Evolutionary conservation across 805 yeast genomes (phyloP).

Genomic region (Cyberlindnera mycetangii): DNA sequence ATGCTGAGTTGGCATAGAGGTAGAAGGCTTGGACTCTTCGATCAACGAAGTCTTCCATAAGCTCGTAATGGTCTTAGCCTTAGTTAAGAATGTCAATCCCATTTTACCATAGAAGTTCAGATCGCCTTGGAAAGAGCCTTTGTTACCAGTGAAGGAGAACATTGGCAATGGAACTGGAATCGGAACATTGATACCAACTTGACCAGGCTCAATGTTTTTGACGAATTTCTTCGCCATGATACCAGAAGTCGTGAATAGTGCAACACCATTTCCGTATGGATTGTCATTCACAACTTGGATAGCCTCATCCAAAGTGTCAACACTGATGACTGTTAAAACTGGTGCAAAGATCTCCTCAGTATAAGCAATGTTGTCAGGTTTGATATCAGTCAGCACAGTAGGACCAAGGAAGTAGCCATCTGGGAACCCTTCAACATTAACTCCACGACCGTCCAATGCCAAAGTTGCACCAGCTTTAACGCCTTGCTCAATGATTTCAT

Average conservation of each 20-base stretch:
- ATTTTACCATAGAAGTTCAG: conserved; percentile 77
- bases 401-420: conserved; percentile 73
- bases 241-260: conserved; percentile 69
- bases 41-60: conserved; percentile 60
- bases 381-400: conserved; percentile 58
- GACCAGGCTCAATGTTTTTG: conserved; percentile 68
- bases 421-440: conserved; percentile 45
- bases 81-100: conserved; percentile 70
- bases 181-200: conserved; percentile 76
- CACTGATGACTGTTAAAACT: conserved; percentile 59
- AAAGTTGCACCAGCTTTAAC: conserved; percentile 57
- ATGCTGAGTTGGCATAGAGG: conserved; percentile 66
- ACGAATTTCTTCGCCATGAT: conserved; percentile 68
- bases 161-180: conserved; percentile 80
- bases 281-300: conserved; percentile 59
- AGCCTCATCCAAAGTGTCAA: conserved; percentile 69
- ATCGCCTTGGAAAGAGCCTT: conserved; percentile 74
- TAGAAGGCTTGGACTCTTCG: conserved; percentile 50
- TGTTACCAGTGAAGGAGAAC: conserved; percentile 77
- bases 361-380: conserved; percentile 64
- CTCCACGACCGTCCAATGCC: conserved; percentile 61
- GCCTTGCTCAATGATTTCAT: conserved; percentile 50
- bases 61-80: conserved; percentile 70
- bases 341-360: conserved; percentile 78
- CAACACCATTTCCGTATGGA: conserved; percentile 69